phyloP scores from a whole-genome alignment of 306 rosid species.

The Sindora glabra region DNA sequence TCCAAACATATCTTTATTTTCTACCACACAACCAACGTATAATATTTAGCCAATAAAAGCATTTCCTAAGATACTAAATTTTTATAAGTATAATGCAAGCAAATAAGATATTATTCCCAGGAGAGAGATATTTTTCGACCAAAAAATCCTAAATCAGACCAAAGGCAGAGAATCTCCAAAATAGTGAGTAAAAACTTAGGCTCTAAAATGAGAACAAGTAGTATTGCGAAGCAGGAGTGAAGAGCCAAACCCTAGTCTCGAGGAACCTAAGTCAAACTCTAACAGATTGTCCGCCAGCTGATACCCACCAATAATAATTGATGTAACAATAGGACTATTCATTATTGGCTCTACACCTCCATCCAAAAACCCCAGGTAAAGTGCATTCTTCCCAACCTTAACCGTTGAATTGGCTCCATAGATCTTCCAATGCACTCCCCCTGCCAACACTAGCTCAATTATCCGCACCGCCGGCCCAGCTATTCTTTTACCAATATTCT shows the following conservation, averaged over 20 bases:
- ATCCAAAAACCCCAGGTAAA: conserved; percentile 30
- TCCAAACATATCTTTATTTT: too few relatives aligned
- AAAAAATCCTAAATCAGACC: too few relatives aligned
- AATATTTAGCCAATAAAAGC: too few relatives aligned
- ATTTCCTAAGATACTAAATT: too few relatives aligned
- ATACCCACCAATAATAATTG: conserved; percentile 25
- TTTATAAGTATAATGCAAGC: too few relatives aligned
- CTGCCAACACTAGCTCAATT: conserved; percentile 25
- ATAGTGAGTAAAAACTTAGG: too few relatives aligned
- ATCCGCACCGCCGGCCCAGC: conserved; percentile 10
- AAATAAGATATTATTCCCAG: too few relatives aligned
- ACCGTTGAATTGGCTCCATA: conserved; percentile 28
- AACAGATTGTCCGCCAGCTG: conserved; percentile 22
- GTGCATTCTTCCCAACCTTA: conserved; percentile 15
- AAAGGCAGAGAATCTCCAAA: too few relatives aligned
- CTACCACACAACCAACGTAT: too few relatives aligned
- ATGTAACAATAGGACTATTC: too few relatives aligned
- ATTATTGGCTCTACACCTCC: conserved; percentile 18
- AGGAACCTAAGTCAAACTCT: conserved; percentile 22
- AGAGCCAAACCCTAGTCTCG: conserved; percentile 24
- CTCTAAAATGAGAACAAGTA: not conserved
- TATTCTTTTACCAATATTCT: not conserved
- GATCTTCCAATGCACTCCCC: conserved; percentile 22
- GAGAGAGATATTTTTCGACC: too few relatives aligned
- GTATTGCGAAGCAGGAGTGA: conserved; percentile 18